Evolutionary conservation across 1,284 basidiomycete species (phyloP).

Genomic region (Trametes hirsuta): DNA sequence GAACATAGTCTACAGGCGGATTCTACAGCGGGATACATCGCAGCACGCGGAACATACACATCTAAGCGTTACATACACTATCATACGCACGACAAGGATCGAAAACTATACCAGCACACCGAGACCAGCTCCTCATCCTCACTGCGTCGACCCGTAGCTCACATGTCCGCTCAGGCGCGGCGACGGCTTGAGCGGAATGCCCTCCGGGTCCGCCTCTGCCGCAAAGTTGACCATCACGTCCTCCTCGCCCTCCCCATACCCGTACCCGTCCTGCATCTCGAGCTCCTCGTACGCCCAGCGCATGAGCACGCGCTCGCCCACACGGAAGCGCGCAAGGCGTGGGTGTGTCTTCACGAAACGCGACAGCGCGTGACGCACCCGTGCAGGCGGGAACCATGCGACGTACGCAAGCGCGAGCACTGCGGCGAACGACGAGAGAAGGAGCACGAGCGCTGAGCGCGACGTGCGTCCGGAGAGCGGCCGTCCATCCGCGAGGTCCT

Average conservation of each 20-base stretch:
- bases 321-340: conserved; percentile 34
- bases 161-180: conserved; percentile 25
- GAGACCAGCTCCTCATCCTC: background rate
- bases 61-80: conserved; percentile 5
- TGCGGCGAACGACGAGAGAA: conserved; percentile 28
- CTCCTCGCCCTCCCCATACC: conserved; percentile 35
- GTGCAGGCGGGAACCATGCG: conserved; percentile 32
- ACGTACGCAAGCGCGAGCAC: conserved; percentile 30
- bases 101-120: background rate
- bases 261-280: conserved; percentile 32
- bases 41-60: conserved; percentile 2
- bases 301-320: conserved; percentile 38
- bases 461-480: conserved; percentile 11
- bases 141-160: conserved; percentile 30
- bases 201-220: conserved; percentile 30
- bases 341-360: conserved; percentile 32
- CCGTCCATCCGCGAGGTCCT: conserved; percentile 27
- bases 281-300: conserved; percentile 42
- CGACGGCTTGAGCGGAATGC: conserved; percentile 41
- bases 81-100: background rate
- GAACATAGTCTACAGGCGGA: conserved; percentile 4
- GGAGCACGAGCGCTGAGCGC: conserved; percentile 24
- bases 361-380: conserved; percentile 28
- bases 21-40: conserved; percentile 4
- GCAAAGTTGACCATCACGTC: conserved; percentile 39